Conservation (phyloP, 257 asterid genomes). For the Plantago major region DNA sequence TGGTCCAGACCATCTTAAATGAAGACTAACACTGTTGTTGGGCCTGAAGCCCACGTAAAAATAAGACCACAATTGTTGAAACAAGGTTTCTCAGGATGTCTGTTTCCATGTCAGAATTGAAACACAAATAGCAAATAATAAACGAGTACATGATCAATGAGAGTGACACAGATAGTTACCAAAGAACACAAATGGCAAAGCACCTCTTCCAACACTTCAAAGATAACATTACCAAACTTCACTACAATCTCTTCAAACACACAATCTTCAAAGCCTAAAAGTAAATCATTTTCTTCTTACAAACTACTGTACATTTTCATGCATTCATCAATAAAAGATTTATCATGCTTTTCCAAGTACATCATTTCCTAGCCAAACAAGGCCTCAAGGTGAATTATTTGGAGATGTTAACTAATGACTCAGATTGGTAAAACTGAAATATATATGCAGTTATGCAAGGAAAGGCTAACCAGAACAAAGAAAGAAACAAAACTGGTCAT, state of each 20-base stretch:
- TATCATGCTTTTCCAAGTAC: neutral
- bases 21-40: no score
- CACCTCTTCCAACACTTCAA: slow-evolving; percentile 25
- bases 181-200: slow-evolving; percentile 29
- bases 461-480: neutral
- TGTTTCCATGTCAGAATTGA: slow-evolving; percentile 8
- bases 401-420: slow-evolving; percentile 5
- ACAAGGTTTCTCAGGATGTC: neutral
- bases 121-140: neutral
- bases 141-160: slow-evolving; percentile 1
- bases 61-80: neutral
- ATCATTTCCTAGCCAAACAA: slow-evolving; percentile 2
- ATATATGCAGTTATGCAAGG: neutral
- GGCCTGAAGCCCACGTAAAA: no score
- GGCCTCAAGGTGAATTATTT: neutral
- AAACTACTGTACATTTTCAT: slow-evolving; percentile 2
- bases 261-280: slow-evolving; percentile 9
- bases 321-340: neutral
- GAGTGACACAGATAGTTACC: slow-evolving; percentile 25
- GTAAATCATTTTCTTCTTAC: neutral
- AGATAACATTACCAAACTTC: slow-evolving; percentile 16
- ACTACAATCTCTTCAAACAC: slow-evolving; percentile 11
- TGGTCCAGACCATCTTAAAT: no score
- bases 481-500: slow-evolving; percentile 1
- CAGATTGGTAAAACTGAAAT: neutral